phyloP scores from a whole-genome alignment of 345 rosid genomes.

The Euclidium syriacum region DNA sequence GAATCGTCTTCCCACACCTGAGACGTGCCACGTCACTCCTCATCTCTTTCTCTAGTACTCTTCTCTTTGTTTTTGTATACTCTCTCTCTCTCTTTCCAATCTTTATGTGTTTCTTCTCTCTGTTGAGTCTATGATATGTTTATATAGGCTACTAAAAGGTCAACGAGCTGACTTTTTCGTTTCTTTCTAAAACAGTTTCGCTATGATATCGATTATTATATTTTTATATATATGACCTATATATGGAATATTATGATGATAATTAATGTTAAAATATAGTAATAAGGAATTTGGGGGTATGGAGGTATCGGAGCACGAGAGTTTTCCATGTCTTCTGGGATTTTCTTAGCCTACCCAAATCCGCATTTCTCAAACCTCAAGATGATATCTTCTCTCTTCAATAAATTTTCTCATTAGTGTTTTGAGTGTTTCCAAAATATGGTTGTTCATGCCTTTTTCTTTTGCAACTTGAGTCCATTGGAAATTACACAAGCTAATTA shows the following conservation, averaged over 20 bases:
- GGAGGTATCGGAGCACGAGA: constrained; percentile 50
- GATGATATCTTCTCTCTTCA: constrained; percentile 24
- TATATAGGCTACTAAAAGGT: constrained; percentile 35
- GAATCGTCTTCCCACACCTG: constrained; percentile 58
- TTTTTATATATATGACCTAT: constrained; percentile 11
- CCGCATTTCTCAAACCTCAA: constrained; percentile 30
- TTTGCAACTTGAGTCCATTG: constrained; percentile 19
- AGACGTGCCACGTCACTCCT: constrained; percentile 46
- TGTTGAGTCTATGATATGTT: constrained; percentile 24
- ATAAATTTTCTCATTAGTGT: constrained; percentile 29
- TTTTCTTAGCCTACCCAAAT: constrained; percentile 45
- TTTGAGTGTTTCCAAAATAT: constrained; percentile 24
- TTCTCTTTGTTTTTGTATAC: background rate
- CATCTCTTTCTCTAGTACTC: constrained; percentile 17
- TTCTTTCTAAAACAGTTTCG: constrained; percentile 14
- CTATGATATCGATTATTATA: constrained; percentile 21
- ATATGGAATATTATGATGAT: constrained; percentile 1
- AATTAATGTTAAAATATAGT: constrained; percentile 1
- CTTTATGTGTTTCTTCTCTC: background rate
- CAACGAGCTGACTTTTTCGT: constrained; percentile 40
- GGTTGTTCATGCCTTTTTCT: constrained; percentile 12
- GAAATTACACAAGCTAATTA: background rate
- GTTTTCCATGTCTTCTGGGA: constrained; percentile 76
- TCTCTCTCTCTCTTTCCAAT: background rate
- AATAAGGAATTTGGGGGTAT: constrained; percentile 1